Conservation (phyloP, 345 rosid species). For the Bruguiera gymnorhiza region DNA sequence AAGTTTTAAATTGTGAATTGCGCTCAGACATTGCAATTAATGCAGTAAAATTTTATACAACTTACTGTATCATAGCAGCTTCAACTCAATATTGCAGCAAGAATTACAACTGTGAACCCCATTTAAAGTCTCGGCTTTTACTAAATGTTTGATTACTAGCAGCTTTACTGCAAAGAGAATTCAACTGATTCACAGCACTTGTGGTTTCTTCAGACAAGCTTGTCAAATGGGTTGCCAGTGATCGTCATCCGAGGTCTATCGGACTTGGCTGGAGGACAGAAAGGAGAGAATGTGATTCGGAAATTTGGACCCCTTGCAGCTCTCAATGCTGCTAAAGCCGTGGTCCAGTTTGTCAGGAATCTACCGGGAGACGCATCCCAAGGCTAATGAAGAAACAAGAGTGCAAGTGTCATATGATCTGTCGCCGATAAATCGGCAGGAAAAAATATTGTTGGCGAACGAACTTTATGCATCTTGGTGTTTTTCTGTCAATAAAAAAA, state of each 20-base stretch:
- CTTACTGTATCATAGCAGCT: background rate
- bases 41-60: too few relatives aligned
- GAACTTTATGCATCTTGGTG: too few relatives aligned
- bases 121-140: too few relatives aligned
- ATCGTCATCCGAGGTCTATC: conserved; percentile 47
- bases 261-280: conserved; percentile 45
- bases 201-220: conserved; percentile 34
- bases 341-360: conserved; percentile 30
- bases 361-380: conserved; percentile 11
- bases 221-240: conserved; percentile 45
- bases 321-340: conserved; percentile 38
- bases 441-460: too few relatives aligned
- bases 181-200: background rate
- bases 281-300: conserved; percentile 25
- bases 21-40: too few relatives aligned
- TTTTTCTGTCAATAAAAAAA: too few relatives aligned
- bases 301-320: conserved; percentile 46
- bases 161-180: background rate
- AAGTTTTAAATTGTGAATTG: too few relatives aligned
- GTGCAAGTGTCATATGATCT: background rate
- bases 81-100: too few relatives aligned
- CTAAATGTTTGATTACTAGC: too few relatives aligned
- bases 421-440: too few relatives aligned
- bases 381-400: background rate
- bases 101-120: too few relatives aligned